Evolutionary conservation across 2,329 filamentous ascomycete genomes (phyloP), one percentile per base, ranked within the genome.

Genomic region (Alternaria rosae): DNA sequence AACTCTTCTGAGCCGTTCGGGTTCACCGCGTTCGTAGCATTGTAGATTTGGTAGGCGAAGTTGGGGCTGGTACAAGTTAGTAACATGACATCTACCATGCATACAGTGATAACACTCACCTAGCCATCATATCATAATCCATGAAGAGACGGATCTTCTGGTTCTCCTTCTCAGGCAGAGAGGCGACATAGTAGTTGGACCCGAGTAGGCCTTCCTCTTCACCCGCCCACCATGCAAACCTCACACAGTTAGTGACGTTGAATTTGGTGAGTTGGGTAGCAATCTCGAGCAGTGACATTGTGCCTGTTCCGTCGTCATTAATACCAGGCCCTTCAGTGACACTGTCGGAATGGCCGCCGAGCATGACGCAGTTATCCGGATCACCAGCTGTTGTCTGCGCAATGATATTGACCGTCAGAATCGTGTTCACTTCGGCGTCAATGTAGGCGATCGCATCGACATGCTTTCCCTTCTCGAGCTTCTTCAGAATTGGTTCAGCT

Each of bases 401-500:
- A 42, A 81, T 72, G 47, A 82, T 79, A 66, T 82, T 81, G 62
- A 70, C 75, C 62, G 85, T 87, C 3, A 81, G 81, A 12, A 84
- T 81, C 63, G 84, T 82, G 62, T 85, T 81, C 28, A 84, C 76
- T 61, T 82, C 72, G 32, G 83, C 79, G 52, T 86, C 79, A 21
- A 87, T 83, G 30, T 80, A 76, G 8, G 86, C 76, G 20, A 77
- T 78, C 15, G 75, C 81, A 41, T 78, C 76, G 2, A 84, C 76
- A 75, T 76, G 56, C 75, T 80, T 41, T 78, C 78, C 67, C 83
- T 81, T 57, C 91, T 81, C 64, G 84, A 84, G 67, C 84, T 80
- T 44, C 89, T 76, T 69, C 23, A 78, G 20, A 30, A 77, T 75
- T 26, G 90, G 81, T 2, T 85, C 85, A 56, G 84, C 92, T 50